phyloP scores from a whole-genome alignment of 192 early-diverging fungal species.

The Coemansia furcata region DNA sequence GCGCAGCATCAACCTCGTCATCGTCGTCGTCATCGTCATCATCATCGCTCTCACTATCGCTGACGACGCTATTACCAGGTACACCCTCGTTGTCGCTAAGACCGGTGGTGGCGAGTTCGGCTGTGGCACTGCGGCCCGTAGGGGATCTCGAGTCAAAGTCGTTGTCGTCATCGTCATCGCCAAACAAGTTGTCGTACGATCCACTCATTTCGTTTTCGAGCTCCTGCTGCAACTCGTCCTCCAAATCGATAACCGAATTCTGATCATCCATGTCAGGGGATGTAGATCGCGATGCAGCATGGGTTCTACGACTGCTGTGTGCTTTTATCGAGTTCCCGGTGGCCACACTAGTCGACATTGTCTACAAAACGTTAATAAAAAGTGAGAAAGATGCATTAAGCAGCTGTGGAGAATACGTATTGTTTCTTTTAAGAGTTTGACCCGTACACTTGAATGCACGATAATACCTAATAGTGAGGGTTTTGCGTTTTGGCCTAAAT shows the following conservation, averaged over 20 bases:
- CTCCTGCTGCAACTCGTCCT: constrained; percentile 51
- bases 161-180: constrained; percentile 22
- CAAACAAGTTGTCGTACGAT: constrained; percentile 47
- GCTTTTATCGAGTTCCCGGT: constrained; percentile 31
- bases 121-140: constrained; percentile 19
- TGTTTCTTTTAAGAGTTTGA: neutral
- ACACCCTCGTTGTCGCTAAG: constrained; percentile 6
- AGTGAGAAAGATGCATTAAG: neutral
- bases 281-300: constrained; percentile 19
- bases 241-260: constrained; percentile 35
- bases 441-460: neutral
- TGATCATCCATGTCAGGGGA: constrained; percentile 35
- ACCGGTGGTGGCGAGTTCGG: neutral
- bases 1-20: constrained; percentile 18
- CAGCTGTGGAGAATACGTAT: neutral
- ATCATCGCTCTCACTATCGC: neutral
- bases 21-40: constrained; percentile 19
- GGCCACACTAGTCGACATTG: constrained; percentile 51
- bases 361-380: neutral
- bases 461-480: neutral
- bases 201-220: constrained; percentile 51
- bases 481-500: neutral
- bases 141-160: constrained; percentile 17
- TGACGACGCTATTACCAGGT: neutral
- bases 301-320: constrained; percentile 10